Base-by-base conservation (phyloP, 805 yeast species). In the Candida endomychidarum region DNA sequence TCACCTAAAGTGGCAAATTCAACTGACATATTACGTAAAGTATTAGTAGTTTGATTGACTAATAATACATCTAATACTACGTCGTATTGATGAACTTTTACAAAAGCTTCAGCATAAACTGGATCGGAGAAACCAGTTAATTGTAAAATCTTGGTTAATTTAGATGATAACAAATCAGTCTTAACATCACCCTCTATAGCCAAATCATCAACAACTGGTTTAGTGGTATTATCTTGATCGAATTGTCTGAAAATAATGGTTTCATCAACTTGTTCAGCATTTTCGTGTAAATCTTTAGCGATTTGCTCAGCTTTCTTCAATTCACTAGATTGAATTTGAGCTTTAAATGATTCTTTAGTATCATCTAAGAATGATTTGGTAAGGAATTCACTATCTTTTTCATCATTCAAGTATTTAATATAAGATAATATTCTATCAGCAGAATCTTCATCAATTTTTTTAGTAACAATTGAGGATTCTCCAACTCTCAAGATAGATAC, bases 51-150 rank as follows among this genome's bases (percentile, higher is more conserved):
- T 69, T 93, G 99, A 61, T 93, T 93, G 33, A 93, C 98, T 47
- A 93, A 69, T 61, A 93, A 70, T 12, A 93, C 96, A 54, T 95
- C 99, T 52, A 93, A 74, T 0, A 89, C 89, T 54, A 93, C 95
- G 61, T 95, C 98, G 60, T 85, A 93, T 66, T 95, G 98, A 56
- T 90, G 96, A n/a, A 88, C 93, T 50, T 86, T 86, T 50, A 93
- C 87, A 56, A 85, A 87, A 0, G 97, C 99, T 67, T 93, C 99
- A 5, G 96, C 98, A 60, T 93, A 93, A 23, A 93, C 95, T 15
- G 98, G 96, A 61, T 93, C 99, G 0, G 96, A 86, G 64, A 89
- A 93, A 12, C 99, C 99, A n/a, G 99, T 91, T 51, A 93, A 76
- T 60, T 87, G 98, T 36, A 88, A 81, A 54, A 95, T 86, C 62